These are phyloP conservation scores for Jackrogersella minutella DNA, from an alignment of 495 filamentous ascomycete species.

Conservation along the genomic window DNA sequence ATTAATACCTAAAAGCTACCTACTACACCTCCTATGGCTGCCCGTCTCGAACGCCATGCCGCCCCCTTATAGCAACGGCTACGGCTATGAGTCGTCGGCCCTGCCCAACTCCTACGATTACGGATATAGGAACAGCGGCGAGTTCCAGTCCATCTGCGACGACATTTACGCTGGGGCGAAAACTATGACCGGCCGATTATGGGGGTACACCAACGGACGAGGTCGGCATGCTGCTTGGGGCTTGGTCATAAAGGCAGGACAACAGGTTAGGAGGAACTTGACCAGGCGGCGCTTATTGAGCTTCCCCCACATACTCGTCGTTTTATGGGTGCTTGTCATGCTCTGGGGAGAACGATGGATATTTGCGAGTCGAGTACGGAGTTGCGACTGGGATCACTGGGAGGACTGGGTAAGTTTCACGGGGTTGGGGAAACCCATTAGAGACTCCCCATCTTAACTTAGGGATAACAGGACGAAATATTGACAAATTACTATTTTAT, in stretches of 20 bases:
- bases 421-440: not conserved
- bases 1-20: not conserved
- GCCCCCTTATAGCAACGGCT: conserved; percentile 49
- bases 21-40: conserved; percentile 44
- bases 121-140: conserved; percentile 23
- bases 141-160: conserved; percentile 47
- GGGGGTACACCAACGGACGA: conserved; percentile 46
- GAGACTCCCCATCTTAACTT: not conserved
- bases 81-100: conserved; percentile 34
- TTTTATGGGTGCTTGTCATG: conserved; percentile 77
- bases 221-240: conserved; percentile 46
- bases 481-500: conserved; percentile 20
- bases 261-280: conserved; percentile 52
- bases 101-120: conserved; percentile 30
- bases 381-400: conserved; percentile 87
- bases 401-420: conserved; percentile 82
- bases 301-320: conserved; percentile 70
- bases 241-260: conserved; percentile 36
- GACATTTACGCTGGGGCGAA: conserved; percentile 31
- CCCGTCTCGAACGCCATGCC: conserved; percentile 43
- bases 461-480: not conserved
- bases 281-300: conserved; percentile 59
- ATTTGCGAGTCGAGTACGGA: conserved; percentile 70
- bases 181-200: conserved; percentile 42
- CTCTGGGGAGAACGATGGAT: conserved; percentile 89